Evolutionary conservation across 768 basidiomycete species (phyloP).

Genomic region (Hypsizygus marmoreus): DNA sequence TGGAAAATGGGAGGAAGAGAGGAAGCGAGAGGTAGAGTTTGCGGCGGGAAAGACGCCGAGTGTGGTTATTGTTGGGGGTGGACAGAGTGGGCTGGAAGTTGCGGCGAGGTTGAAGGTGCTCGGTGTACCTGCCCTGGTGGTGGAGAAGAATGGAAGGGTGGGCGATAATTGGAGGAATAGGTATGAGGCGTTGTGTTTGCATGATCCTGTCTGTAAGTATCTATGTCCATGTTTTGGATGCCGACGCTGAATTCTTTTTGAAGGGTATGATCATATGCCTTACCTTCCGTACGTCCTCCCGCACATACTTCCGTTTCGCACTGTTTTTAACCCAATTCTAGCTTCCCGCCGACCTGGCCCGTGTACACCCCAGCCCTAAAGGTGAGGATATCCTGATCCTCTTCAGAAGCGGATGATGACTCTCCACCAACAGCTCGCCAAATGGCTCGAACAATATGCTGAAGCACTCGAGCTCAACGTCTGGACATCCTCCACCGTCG

Average conservation of each 20-base stretch:
- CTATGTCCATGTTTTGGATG: slow-evolving; percentile 5
- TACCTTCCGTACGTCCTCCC: slow-evolving; percentile 52
- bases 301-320: not conserved
- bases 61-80: slow-evolving; percentile 65
- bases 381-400: slow-evolving; percentile 21
- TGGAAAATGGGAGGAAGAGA: slow-evolving; percentile 54
- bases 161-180: slow-evolving; percentile 70
- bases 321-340: slow-evolving; percentile 15
- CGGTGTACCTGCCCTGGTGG: slow-evolving; percentile 49
- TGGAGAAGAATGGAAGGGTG: slow-evolving; percentile 62
- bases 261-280: slow-evolving; percentile 59
- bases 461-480: slow-evolving; percentile 61
- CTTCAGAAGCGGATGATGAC: not conserved
- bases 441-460: slow-evolving; percentile 70
- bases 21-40: slow-evolving; percentile 46
- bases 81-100: slow-evolving; percentile 65
- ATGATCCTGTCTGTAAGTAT: slow-evolving; percentile 66
- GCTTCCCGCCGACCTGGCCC: slow-evolving; percentile 63
- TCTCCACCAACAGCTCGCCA: slow-evolving; percentile 45
- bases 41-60: slow-evolving; percentile 35
- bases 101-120: slow-evolving; percentile 62
- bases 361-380: slow-evolving; percentile 58
- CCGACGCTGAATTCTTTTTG: not conserved
- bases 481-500: slow-evolving; percentile 54
- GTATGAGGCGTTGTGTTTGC: slow-evolving; percentile 67